Evolutionary conservation across 129 eudicot genomes (phyloP).

Genomic region (Centella asiatica): DNA sequence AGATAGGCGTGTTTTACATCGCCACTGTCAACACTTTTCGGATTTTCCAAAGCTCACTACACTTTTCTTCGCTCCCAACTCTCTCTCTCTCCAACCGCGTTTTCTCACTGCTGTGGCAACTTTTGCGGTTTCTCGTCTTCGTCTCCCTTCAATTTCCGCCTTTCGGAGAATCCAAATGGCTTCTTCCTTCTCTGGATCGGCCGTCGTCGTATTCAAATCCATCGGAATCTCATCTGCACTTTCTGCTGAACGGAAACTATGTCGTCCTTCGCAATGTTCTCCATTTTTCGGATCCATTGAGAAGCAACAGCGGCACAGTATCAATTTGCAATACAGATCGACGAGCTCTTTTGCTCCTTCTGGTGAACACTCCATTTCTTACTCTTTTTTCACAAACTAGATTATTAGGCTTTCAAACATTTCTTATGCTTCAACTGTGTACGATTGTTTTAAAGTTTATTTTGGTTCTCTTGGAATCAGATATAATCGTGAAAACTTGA

Average conservation of each 20-base stretch:
- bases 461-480: too few relatives aligned
- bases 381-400: not conserved
- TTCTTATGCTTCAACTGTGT: not conserved
- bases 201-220: conserved; percentile 39
- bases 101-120: conserved; percentile 25
- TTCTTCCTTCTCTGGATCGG: conserved; percentile 57
- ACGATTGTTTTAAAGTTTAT: not conserved
- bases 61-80: too few relatives aligned
- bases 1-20: too few relatives aligned
- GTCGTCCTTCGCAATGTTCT: conserved; percentile 9
- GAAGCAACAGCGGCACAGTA: conserved; percentile 18
- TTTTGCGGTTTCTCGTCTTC: conserved; percentile 9
- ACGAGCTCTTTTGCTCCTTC: conserved; percentile 32
- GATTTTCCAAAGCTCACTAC: too few relatives aligned
- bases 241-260: conserved; percentile 19
- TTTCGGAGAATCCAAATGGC: conserved; percentile 33
- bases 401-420: not conserved
- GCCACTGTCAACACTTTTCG: too few relatives aligned
- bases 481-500: too few relatives aligned
- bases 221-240: conserved; percentile 20
- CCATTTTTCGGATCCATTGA: conserved; percentile 16
- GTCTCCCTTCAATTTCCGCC: conserved; percentile 15
- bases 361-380: conserved; percentile 20
- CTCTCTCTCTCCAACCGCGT: too few relatives aligned
- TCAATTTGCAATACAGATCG: conserved; percentile 36